Evolutionary conservation across 2,329 filamentous ascomycete genomes (phyloP).

Genomic region (Talaromyces sp.): DNA sequence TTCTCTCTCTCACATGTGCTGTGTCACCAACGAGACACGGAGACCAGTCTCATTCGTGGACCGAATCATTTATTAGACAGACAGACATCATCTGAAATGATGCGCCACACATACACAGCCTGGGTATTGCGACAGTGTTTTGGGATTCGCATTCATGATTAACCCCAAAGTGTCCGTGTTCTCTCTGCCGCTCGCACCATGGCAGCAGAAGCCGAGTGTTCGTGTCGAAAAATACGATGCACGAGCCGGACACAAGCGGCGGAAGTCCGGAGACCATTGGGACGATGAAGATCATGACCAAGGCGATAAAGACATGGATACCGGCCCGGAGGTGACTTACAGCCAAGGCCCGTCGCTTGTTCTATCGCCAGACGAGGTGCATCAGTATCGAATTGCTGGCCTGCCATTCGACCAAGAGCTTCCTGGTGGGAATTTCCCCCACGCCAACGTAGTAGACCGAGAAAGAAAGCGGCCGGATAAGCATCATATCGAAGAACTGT

Average conservation of each 20-base stretch:
- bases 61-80: not conserved
- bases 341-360: constrained; percentile 13
- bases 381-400: constrained; percentile 15
- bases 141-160: constrained; percentile 9
- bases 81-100: not conserved
- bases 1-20: not conserved
- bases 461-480: constrained; percentile 12
- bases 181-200: constrained; percentile 10
- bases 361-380: constrained; percentile 16
- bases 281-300: constrained; percentile 1
- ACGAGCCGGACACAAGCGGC: constrained; percentile 6
- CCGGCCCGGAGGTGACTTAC: constrained; percentile 5
- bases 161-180: constrained; percentile 10
- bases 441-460: constrained; percentile 19
- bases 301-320: constrained; percentile 6
- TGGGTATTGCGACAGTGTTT: not conserved
- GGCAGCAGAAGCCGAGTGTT: constrained; percentile 11
- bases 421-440: constrained; percentile 39
- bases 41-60: too few species aligned
- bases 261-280: constrained; percentile 4
- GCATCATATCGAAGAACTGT: constrained; percentile 23
- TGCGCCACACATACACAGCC: not conserved
- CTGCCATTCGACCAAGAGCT: constrained; percentile 24
- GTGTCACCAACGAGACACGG: not conserved
- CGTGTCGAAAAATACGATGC: constrained; percentile 9